phyloP scores from a whole-genome alignment of 257 asterid species.

The Capsicum rhomboideum region DNA sequence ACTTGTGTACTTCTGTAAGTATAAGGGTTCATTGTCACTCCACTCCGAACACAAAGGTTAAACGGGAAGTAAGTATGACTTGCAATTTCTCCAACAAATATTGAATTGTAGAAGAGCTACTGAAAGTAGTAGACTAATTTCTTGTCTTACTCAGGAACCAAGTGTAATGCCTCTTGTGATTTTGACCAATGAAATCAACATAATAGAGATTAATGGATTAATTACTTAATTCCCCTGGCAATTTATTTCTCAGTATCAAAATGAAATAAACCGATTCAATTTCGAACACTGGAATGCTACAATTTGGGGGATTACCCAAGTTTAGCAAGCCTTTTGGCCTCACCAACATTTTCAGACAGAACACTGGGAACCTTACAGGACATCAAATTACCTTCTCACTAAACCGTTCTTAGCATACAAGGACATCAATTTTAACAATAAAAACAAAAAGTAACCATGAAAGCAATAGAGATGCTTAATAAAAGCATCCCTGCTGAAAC shows the following conservation, averaged over 20 bases:
- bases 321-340: background rate
- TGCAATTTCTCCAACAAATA: background rate
- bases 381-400: background rate
- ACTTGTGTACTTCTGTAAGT: background rate
- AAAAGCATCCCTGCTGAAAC: background rate
- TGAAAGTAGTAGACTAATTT: background rate
- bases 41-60: background rate
- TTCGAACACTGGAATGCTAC: background rate
- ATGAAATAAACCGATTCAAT: background rate
- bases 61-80: background rate
- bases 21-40: background rate
- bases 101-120: background rate
- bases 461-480: background rate
- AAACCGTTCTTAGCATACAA: background rate
- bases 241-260: background rate
- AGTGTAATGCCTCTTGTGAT: background rate
- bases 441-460: background rate
- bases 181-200: background rate
- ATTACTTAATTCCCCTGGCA: background rate
- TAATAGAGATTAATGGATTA: background rate
- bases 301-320: background rate
- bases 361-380: background rate
- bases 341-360: background rate
- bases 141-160: background rate
- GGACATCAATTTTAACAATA: background rate